These are phyloP conservation scores for Solanum piurae DNA, from an alignment of 257 asterid genomes.

Conservation along the genomic window DNA sequence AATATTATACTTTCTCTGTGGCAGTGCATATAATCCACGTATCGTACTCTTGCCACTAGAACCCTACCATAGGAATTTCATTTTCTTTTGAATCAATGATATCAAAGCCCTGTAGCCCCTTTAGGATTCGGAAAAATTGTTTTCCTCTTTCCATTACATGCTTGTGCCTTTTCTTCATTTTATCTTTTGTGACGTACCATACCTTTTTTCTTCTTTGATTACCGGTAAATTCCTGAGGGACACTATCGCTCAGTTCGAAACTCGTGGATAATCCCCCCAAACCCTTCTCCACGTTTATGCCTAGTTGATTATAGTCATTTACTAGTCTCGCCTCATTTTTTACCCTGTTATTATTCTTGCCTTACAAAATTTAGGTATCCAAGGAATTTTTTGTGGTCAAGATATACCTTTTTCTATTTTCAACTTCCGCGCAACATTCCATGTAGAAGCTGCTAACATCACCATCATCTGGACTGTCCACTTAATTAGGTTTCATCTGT, in stretches of 20 bases:
- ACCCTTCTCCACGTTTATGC: neutral
- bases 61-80: too few species aligned
- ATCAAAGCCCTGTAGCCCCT: neutral
- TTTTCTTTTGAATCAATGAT: too few species aligned
- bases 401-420: neutral
- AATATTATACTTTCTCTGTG: neutral
- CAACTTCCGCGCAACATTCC: neutral
- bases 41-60: neutral
- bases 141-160: neutral
- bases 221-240: neutral
- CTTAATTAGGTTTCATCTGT: neutral
- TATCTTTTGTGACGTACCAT: neutral
- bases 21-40: neutral
- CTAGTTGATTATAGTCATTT: neutral
- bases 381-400: neutral
- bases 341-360: neutral
- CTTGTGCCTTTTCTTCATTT: neutral
- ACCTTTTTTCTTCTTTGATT: neutral
- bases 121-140: neutral
- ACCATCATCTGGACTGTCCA: neutral
- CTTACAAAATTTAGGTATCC: neutral
- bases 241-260: neutral
- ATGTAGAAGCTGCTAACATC: neutral
- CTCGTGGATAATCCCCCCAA: neutral
- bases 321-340: neutral